phyloP scores from a whole-genome alignment of 2,329 filamentous ascomycete genomes.

The Colletotrichum falcatum region DNA sequence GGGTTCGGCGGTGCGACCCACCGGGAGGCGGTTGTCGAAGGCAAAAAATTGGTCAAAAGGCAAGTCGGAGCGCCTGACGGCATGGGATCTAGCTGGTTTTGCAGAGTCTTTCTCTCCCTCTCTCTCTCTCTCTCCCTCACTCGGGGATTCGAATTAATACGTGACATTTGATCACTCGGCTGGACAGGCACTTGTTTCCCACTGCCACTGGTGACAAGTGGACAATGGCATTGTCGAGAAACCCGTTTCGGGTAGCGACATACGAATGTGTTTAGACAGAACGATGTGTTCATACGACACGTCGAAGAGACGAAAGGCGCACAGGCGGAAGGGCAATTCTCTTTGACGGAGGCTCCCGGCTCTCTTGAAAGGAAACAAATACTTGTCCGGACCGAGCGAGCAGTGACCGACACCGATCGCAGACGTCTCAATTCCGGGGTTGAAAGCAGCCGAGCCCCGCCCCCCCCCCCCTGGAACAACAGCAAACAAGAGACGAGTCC shows the following conservation, averaged over 20 bases:
- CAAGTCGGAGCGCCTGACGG: not conserved
- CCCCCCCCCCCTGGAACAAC: too few species aligned
- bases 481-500: not conserved
- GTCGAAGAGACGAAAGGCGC: not conserved
- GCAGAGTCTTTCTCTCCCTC: too few species aligned
- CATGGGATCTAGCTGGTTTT: not conserved
- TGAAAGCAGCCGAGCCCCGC: not conserved
- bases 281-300: not conserved
- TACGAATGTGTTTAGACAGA: not conserved
- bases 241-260: not conserved
- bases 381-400: not conserved
- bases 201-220: not conserved
- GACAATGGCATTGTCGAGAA: not conserved
- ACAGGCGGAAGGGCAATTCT: not conserved
- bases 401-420: not conserved
- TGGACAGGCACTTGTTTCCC: not conserved
- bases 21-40: not conserved
- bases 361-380: not conserved
- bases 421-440: not conserved
- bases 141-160: not conserved
- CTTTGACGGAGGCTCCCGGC: not conserved
- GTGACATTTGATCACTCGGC: not conserved
- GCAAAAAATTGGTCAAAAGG: rapidly evolving
- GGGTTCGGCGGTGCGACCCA: not conserved
- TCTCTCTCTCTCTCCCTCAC: not conserved